Conservation (phyloP, 208 protist species). For the Crithidia brevicula region DNA sequence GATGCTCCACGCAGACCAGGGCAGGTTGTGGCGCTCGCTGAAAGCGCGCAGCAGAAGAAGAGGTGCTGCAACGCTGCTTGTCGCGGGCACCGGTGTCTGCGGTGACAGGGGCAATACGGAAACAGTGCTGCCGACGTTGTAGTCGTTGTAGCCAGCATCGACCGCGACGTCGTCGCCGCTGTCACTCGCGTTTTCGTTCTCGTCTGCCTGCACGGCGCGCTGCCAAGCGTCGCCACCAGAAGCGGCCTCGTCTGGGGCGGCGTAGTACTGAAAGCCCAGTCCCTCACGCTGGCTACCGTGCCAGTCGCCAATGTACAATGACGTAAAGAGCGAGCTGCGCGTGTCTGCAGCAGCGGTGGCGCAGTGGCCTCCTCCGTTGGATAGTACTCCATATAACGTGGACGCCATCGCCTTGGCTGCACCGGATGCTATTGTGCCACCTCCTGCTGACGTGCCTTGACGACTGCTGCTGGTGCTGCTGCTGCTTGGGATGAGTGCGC, state of each 20-base stretch:
- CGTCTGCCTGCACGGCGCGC: neutral
- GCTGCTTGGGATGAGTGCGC: too few relatives aligned
- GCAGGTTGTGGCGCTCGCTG: slow-evolving; percentile 50
- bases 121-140: too few relatives aligned
- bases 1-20: slow-evolving; percentile 58
- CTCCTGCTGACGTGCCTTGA: too few relatives aligned
- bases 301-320: slow-evolving; percentile 84
- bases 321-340: slow-evolving; percentile 29
- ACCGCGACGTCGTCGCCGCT: neutral
- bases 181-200: neutral
- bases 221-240: neutral
- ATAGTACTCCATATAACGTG: slow-evolving; percentile 12
- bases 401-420: slow-evolving; percentile 1
- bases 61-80: slow-evolving; percentile 1
- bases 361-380: neutral
- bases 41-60: slow-evolving; percentile 44
- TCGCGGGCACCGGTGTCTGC: neutral
- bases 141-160: too few relatives aligned
- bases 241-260: slow-evolving; percentile 28
- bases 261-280: slow-evolving; percentile 74
- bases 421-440: too few relatives aligned
- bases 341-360: neutral
- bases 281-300: slow-evolving; percentile 61
- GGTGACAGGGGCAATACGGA: too few relatives aligned
- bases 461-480: too few relatives aligned